A percentile compares a stretch with the other conserved stretches of the same genome.
phyloP scores from a whole-genome alignment of 1,284 basidiomycete genomes.

The Ustilago crameri region DNA sequence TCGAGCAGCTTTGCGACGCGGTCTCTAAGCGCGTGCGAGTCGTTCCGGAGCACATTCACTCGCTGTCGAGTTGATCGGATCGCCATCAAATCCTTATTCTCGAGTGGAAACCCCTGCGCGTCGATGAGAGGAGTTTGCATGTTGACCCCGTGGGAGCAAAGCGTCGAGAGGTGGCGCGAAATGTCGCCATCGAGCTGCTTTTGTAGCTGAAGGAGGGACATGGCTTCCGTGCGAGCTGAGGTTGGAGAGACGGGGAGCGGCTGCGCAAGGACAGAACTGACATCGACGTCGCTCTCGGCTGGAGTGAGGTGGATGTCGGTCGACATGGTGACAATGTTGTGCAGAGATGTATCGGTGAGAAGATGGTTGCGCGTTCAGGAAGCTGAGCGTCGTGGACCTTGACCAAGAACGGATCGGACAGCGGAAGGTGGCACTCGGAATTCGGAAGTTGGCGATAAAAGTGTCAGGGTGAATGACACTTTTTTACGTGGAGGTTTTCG shows the following conservation, averaged over 20 bases:
- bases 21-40: constrained; percentile 41
- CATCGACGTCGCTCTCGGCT: constrained; percentile 17
- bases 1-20: constrained; percentile 43
- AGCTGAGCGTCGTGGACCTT: constrained; percentile 22
- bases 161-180: constrained; percentile 25
- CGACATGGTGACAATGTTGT: constrained; percentile 16
- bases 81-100: constrained; percentile 53
- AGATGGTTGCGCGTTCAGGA: constrained; percentile 14
- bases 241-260: constrained; percentile 26
- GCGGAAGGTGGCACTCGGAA: constrained; percentile 10
- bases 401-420: background rate
- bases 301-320: constrained; percentile 26
- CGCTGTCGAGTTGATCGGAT: constrained; percentile 48
- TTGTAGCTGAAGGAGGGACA: constrained; percentile 22
- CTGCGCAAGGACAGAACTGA: constrained; percentile 18
- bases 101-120: constrained; percentile 53
- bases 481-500: background rate
- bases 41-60: constrained; percentile 53
- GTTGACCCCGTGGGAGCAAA: constrained; percentile 40
- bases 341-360: background rate
- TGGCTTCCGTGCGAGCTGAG: constrained; percentile 35
- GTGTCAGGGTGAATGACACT: constrained; percentile 21
- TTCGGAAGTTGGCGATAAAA: background rate
- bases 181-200: constrained; percentile 47
- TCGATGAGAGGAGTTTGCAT: constrained; percentile 51